These are phyloP conservation scores for Basidiobolus meristosporus DNA, from an alignment of 371 early-diverging fungal genomes.

Conservation along the genomic window DNA sequence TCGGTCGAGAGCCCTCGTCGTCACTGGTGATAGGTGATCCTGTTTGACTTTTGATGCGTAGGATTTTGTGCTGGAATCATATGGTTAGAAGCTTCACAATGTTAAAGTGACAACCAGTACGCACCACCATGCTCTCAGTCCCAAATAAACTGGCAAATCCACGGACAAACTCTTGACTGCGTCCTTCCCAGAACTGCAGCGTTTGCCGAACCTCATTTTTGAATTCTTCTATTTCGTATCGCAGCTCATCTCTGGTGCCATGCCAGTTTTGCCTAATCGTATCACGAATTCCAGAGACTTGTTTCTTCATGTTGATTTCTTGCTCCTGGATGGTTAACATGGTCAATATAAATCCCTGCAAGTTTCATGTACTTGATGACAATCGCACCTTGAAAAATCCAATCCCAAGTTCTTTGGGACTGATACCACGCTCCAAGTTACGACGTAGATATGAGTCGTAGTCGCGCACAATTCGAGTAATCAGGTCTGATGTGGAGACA, in stretches of 20 bases:
- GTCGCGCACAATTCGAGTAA: slow-evolving; percentile 88
- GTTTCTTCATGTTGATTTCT: slow-evolving; percentile 54
- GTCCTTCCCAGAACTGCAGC: slow-evolving; percentile 44
- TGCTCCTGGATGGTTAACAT: slow-evolving; percentile 22
- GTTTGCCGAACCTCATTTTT: slow-evolving; percentile 43
- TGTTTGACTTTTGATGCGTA: too few relatives aligned
- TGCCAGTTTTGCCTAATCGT: slow-evolving; percentile 35
- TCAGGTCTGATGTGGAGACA: slow-evolving; percentile 86
- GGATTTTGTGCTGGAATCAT: too few relatives aligned
- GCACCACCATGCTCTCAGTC: slow-evolving; percentile 27
- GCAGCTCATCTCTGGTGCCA: slow-evolving; percentile 30
- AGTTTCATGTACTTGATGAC: neutral
- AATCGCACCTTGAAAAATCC: slow-evolving; percentile 59
- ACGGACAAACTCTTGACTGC: slow-evolving; percentile 45
- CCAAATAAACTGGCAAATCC: slow-evolving; percentile 55
- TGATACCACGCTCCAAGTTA: slow-evolving; percentile 82
- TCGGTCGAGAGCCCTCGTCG: too few relatives aligned
- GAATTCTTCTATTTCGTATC: slow-evolving; percentile 27
- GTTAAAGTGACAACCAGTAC: neutral
- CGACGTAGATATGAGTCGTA: slow-evolving; percentile 86
- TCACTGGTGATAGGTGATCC: too few relatives aligned
- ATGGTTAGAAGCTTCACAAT: too few relatives aligned
- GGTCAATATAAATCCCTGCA: neutral
- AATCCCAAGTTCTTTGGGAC: slow-evolving; percentile 79
- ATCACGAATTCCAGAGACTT: slow-evolving; percentile 36